Percentiles rank a stretch among this genome's conserved stretches.
Evolutionary conservation across 192 early-diverging fungal species (phyloP).

Genomic region (Backusella tuberculispora): DNA sequence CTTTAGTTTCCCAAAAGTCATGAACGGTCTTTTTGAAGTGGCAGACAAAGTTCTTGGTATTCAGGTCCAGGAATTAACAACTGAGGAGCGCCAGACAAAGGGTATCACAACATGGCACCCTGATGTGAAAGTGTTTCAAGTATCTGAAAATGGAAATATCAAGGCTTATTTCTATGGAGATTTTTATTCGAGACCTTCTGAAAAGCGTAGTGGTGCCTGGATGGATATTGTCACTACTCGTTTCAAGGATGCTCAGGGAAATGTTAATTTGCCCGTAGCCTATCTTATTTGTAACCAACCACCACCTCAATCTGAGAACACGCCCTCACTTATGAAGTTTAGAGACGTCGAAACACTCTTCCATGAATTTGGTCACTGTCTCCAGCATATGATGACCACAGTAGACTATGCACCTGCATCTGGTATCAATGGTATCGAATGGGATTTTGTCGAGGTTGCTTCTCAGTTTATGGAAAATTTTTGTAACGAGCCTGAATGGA

Average conservation of each 20-base stretch:
- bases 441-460: conserved; percentile 66
- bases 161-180: conserved; percentile 68
- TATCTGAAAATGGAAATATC: conserved; percentile 45
- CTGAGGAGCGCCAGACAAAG: conserved; percentile 36
- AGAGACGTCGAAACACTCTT: conserved; percentile 64
- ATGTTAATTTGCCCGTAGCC: conserved; percentile 54
- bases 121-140: conserved; percentile 62
- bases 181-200: conserved; percentile 58
- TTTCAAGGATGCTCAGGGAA: conserved; percentile 40
- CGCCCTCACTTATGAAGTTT: conserved; percentile 61
- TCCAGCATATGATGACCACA: conserved; percentile 63
- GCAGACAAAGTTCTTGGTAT: conserved; percentile 54
- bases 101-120: conserved; percentile 55
- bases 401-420: conserved; percentile 63
- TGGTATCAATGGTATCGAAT: conserved; percentile 66
- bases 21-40: conserved; percentile 58
- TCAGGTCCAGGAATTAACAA: conserved; percentile 47
- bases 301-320: conserved; percentile 41
- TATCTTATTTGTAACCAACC: conserved; percentile 66
- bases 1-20: conserved; percentile 56
- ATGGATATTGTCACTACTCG: conserved; percentile 58
- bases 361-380: conserved; percentile 67
- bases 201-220: conserved; percentile 64
- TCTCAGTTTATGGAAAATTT: conserved; percentile 74
- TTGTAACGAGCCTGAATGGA: conserved; percentile 55